Base-by-base conservation (phyloP, 768 basidiomycete species). In the Crassisporium funariophilum region DNA sequence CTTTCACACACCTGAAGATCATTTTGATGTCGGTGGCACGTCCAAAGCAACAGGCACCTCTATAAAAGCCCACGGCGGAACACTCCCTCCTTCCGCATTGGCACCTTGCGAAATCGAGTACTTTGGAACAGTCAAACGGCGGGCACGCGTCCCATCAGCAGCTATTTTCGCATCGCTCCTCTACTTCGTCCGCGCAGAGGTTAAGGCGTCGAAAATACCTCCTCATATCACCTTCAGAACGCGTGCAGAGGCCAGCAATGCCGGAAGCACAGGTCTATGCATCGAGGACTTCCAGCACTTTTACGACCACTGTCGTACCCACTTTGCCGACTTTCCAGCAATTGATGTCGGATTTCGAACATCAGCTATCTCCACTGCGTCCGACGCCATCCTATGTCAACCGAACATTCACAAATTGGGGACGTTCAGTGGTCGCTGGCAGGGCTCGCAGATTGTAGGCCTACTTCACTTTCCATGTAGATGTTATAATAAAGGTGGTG, bases 401-500 rank as follows among this genome's bases (percentile, higher is more conserved):
- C 54, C 58, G 9, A 5, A 44, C 54, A 11, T 53, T 64, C 15
- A 82, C 53, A 62, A 64, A 41, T 65, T 73, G 17, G 78, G 74
- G 9, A 64, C 66, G 1, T 63, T 81, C 20, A 69, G 70, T 3
- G 81, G 79, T 15, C 63, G 58, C 27, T 82, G 77, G 78, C 68
- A 71, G 43, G 79, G 78, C 2, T 74, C 77, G 7, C 70, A 64
- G 31, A 69, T 79, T 10, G 79, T 81, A 51, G 44, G 73, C 41
- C 29, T 5, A n/a, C 16, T 31, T 37, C 17, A 17, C 41, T 34
- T 9, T 2, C 9, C 13, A 12, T 15, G 12, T 31, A 6, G 13
- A 6, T 25, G 11, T 33, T 16, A 23, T 40, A 5, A 31, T 12
- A 2, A 33, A 33, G 36, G 25, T 33, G 47, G 20, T 43, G 4